Evolutionary conservation across 2,329 filamentous ascomycete species (phyloP).

Genomic region (Xylariaceae sp.): DNA sequence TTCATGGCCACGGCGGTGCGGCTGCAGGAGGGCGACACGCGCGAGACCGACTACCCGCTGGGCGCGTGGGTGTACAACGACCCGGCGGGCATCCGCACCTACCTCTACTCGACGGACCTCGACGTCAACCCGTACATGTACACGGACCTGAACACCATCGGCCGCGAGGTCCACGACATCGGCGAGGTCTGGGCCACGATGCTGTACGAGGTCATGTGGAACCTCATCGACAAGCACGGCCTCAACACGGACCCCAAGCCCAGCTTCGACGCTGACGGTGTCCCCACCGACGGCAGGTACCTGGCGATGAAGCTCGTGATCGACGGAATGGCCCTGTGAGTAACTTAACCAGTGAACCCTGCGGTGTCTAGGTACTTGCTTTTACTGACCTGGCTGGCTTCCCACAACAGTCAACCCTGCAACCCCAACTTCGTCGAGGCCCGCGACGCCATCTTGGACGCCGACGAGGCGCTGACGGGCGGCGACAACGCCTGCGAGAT

Average conservation of each 20-base stretch:
- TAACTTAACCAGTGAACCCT: neutral
- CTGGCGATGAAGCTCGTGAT: conserved; percentile 40
- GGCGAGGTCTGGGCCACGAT: conserved; percentile 43
- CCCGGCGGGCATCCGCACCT: conserved; percentile 33
- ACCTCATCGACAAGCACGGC: conserved; percentile 42
- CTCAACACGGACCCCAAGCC: conserved; percentile 34
- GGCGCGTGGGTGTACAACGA: conserved; percentile 37
- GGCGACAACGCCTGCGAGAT: conserved; percentile 39
- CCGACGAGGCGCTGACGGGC: conserved; percentile 38
- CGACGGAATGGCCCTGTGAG: conserved; percentile 38
- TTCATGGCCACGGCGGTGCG: conserved; percentile 41
- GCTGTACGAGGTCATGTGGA: conserved; percentile 47
- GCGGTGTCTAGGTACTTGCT: too few relatives aligned
- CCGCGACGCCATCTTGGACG: conserved; percentile 42
- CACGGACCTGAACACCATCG: conserved; percentile 27
- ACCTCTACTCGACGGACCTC: conserved; percentile 37
- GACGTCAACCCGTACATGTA: conserved; percentile 38
- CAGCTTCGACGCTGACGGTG: conserved; percentile 29
- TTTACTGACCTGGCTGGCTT: neutral
- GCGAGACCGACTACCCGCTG: conserved; percentile 36
- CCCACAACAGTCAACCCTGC: conserved; percentile 34
- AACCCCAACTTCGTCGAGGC: conserved; percentile 40
- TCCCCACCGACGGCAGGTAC: conserved; percentile 40
- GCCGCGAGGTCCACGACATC: conserved; percentile 35
- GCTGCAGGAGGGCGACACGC: conserved; percentile 35